Conservation (phyloP, 495 filamentous ascomycete genomes). For the Aspergillus taichungensis region DNA sequence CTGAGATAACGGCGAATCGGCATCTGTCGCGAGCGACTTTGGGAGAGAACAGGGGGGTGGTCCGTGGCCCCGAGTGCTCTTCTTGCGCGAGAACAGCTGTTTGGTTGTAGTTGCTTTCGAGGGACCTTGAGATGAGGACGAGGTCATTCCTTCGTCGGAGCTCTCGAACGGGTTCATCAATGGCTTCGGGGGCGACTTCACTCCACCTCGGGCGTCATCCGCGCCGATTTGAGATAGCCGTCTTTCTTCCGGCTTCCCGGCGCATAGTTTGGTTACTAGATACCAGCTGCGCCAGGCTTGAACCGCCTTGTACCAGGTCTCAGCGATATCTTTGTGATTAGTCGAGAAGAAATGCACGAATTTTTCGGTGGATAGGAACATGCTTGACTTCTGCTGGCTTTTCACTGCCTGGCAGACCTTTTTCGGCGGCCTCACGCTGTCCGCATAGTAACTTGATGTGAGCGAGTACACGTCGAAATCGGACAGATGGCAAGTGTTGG, state of each 20-base stretch:
- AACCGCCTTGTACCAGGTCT: constrained; percentile 57
- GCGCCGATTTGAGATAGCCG: constrained; percentile 3
- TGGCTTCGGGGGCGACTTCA: constrained; percentile 41
- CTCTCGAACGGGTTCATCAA: constrained; percentile 43
- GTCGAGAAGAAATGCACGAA: constrained; percentile 89
- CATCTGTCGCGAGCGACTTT: constrained; percentile 25
- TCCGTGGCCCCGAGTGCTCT: constrained; percentile 28
- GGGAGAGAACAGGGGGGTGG: constrained; percentile 39
- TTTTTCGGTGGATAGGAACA: constrained; percentile 74
- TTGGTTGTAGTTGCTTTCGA: constrained; percentile 13
- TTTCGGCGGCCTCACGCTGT: constrained; percentile 63
- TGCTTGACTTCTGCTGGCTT: constrained; percentile 80
- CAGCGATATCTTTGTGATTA: constrained; percentile 56
- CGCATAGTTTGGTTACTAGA: constrained; percentile 56
- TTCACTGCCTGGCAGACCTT: constrained; percentile 82
- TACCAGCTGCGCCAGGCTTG: constrained; percentile 89
- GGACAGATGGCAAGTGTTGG: constrained; percentile 74
- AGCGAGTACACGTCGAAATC: constrained; percentile 90
- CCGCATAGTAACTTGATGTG: constrained; percentile 51
- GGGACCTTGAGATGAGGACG: constrained; percentile 11
- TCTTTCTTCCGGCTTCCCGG: constrained; percentile 30
- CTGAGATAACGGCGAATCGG: constrained; percentile 7
- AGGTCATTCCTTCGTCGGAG: constrained; percentile 1
- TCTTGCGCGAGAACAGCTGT: constrained; percentile 25
- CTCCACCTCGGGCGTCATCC: constrained; percentile 13